Base-by-base conservation (phyloP, 257 asterid genomes). In the Nemophila menziesii region DNA sequence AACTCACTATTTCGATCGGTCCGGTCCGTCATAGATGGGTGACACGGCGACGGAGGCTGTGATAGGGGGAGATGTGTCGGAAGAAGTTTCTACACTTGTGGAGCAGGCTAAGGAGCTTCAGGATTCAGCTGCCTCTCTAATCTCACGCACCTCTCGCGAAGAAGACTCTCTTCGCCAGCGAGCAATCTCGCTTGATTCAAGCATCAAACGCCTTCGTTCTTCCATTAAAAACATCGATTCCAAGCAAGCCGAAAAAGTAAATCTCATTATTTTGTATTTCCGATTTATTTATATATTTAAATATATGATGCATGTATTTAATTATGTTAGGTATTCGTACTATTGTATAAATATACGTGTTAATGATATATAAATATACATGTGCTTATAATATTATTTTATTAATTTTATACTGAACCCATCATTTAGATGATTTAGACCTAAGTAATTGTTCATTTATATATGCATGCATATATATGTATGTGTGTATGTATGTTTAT, bases 131-230 rank as follows among this genome's bases (percentile, higher is more conserved):
- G 55, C 94, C 38, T 75, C 86, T 0, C 72, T 81, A 43, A 63
- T 90, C 55, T 57, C 85, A 7, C 82, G 89, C 33, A 81, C 86
- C 46, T 47, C 81, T 40, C 76, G 76, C 49, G 96, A 85, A 9
- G 98, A 90, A 44, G 96, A 90, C 64, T 81, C 83, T 41, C 93
- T 90, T n/a, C 85, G 94, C 44, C 79, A 64, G 74, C 81, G 86
- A 75, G 87, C 82, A 11, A 71, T 70, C 42, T 71, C 82, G 23
- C 79, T 90, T 36, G 79, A 70, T 62, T 67, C 94, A 16, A 67
- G 44, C 57, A 71, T 85, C 54, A 72, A 54, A n/a, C 64, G 75
- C 6, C 77, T 80, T 21, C 71, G 75, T 33, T 78, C 89, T 19
- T 66, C 82, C 33, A 48, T 77, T 61, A 74, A 83, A 37, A 65